Evolutionary conservation across 2,329 filamentous ascomycete species (phyloP).

Genomic region (Metarhizium robertsii): DNA sequence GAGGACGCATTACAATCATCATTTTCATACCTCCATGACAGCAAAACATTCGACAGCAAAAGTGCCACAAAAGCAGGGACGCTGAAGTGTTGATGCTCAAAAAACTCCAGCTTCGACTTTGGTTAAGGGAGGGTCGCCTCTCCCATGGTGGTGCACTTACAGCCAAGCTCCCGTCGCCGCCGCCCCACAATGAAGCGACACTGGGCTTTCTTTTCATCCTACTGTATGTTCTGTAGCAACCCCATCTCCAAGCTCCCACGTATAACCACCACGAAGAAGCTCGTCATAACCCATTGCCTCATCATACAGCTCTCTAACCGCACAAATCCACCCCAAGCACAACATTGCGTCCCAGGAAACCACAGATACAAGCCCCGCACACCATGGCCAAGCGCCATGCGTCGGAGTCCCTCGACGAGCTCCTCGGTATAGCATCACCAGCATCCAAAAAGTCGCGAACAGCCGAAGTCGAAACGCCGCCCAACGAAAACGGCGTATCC

Average conservation of each 20-base stretch:
- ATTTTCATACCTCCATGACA: too few species aligned
- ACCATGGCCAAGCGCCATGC: constrained; percentile 47
- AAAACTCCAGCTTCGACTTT: too few species aligned
- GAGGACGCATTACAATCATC: neutral
- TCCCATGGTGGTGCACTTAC: too few species aligned
- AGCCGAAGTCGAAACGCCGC: constrained; percentile 34
- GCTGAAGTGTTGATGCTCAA: too few species aligned
- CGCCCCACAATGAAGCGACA: neutral
- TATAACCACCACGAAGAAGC: neutral
- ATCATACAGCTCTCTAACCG: neutral
- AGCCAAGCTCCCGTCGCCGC: neutral
- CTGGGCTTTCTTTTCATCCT: too few species aligned
- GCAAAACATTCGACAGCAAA: too few species aligned
- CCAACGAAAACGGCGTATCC: constrained; percentile 22
- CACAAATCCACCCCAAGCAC: neutral
- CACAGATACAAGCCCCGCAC: neutral
- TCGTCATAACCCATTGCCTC: neutral
- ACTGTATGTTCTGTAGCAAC: too few species aligned
- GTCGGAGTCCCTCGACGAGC: constrained; percentile 49
- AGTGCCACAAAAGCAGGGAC: too few species aligned
- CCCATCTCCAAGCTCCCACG: neutral
- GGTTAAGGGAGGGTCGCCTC: too few species aligned
- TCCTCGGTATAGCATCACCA: constrained; percentile 44
- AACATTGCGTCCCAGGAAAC: too few species aligned
- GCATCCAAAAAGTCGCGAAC: constrained; percentile 49